Conservation (phyloP, 495 filamentous ascomycete species). For the Neurospora sp. region DNA sequence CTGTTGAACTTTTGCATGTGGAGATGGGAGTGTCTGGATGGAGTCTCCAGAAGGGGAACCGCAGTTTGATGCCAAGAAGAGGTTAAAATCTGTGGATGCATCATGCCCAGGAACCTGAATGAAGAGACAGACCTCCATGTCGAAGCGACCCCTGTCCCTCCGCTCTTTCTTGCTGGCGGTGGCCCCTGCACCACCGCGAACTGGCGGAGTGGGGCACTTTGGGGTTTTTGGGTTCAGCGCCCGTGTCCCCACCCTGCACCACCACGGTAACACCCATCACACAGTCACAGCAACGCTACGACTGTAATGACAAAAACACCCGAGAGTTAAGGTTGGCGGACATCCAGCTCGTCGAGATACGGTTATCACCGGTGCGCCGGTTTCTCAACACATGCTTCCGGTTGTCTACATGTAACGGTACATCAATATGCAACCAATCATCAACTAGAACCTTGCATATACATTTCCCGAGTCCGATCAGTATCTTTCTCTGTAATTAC, state of each 20-base stretch:
- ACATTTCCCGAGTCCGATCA: not conserved
- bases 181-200: not conserved
- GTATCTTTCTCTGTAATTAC: not conserved
- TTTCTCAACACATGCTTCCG: not conserved
- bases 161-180: not conserved
- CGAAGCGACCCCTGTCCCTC: not conserved
- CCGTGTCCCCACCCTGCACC: not conserved
- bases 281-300: not conserved
- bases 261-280: not conserved
- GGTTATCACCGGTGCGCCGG: not conserved
- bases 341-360: not conserved
- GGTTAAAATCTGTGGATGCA: not conserved
- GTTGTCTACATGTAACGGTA: not conserved
- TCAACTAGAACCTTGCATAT: not conserved
- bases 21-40: not conserved
- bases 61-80: not conserved
- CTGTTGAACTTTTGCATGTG: not conserved
- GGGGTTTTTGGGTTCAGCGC: not conserved
- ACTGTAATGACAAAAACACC: not conserved
- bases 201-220: not conserved
- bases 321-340: not conserved
- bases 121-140: not conserved
- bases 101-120: not conserved
- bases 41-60: not conserved
- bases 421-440: not conserved